Evolutionary conservation across 805 yeast species (phyloP).

Genomic region (Candida verbasci): DNA sequence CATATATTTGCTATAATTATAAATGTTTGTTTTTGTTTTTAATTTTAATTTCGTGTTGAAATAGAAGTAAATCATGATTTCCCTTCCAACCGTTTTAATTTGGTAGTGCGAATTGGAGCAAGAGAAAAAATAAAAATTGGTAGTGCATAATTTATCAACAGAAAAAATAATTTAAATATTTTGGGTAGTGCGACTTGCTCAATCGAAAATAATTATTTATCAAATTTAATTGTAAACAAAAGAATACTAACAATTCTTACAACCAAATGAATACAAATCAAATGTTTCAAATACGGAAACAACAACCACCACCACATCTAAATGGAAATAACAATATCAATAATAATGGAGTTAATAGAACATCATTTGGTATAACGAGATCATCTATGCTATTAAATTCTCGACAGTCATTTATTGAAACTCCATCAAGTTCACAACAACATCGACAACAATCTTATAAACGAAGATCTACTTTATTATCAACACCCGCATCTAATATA

Average conservation of each 20-base stretch:
- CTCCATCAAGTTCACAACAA: slow-evolving; percentile 5
- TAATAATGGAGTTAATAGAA: not conserved
- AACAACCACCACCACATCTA: not conserved
- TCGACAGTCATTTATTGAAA: slow-evolving; percentile 1
- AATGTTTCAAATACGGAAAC: slow-evolving; percentile 1
- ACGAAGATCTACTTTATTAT: slow-evolving; percentile 23
- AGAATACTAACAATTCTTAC: no score
- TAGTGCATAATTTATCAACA: no score
- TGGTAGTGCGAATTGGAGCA: no score
- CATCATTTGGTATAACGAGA: not conserved
- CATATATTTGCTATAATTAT: no score
- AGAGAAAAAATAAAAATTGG: no score
- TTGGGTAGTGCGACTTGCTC: no score
- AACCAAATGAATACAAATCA: no score
- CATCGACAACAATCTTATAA: slow-evolving; percentile 9
- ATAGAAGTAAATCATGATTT: no score
- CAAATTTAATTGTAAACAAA: no score
- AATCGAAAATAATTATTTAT: no score
- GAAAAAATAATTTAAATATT: no score
- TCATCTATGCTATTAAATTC: slow-evolving; percentile 1
- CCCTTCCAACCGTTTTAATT: no score
- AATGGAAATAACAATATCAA: slow-evolving; percentile 3
- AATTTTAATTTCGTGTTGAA: slow-evolving; percentile 1
- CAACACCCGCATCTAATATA: slow-evolving; percentile 31
- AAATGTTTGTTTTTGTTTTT: not conserved